These are phyloP conservation scores for Aphanomyces invadans DNA, from an alignment of 352 stramenopile genomes.

Conservation along the genomic window DNA sequence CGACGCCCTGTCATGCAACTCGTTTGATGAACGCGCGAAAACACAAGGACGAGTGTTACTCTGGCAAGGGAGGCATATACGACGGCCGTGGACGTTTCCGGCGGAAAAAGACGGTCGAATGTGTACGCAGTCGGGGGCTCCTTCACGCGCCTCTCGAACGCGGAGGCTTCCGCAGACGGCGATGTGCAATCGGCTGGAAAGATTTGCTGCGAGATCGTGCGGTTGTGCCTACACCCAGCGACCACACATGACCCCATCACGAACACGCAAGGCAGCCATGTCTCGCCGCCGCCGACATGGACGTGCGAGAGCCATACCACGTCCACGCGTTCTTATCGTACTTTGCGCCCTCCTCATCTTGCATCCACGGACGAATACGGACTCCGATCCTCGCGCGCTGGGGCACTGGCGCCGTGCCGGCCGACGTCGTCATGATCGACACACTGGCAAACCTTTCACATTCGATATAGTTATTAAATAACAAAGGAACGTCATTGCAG, in stretches of 20 bases:
- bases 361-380: neutral
- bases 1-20: neutral
- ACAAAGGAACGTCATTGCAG: neutral
- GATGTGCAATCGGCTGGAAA: neutral
- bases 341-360: neutral
- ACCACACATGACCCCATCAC: neutral
- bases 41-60: no score
- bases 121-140: constrained; percentile 3
- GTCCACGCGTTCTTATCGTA: neutral
- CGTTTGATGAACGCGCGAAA: neutral
- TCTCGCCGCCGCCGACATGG: no score
- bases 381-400: neutral
- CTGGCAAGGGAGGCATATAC: neutral
- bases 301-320: neutral
- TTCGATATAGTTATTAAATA: neutral
- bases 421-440: neutral
- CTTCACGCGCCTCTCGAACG: neutral
- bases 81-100: neutral
- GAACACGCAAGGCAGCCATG: neutral
- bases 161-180: neutral
- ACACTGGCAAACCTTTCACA: neutral
- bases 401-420: neutral
- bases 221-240: neutral
- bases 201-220: constrained; percentile 16
- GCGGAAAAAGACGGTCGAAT: constrained; percentile 14